Evolutionary conservation across 108 stramenopile species (phyloP).

Genomic region (Skeletonema tropicum): DNA sequence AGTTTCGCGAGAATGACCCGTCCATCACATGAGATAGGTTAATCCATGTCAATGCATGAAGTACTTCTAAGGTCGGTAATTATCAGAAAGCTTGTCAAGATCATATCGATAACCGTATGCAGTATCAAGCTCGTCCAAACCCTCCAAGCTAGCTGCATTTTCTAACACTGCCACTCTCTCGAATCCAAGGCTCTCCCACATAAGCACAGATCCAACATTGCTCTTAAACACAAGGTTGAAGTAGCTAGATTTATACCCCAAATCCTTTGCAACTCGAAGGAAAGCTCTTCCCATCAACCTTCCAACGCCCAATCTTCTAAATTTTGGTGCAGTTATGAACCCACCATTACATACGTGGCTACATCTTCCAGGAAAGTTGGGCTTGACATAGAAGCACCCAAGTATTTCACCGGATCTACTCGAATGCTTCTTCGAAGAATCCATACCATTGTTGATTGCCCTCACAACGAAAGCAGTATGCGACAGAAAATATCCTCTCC

Average conservation of each 20-base stretch:
- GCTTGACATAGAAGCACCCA: slow-evolving; percentile 70
- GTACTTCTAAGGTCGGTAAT: slow-evolving; percentile 26
- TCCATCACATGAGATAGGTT: neutral
- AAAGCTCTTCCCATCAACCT: slow-evolving; percentile 62
- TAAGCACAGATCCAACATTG: slow-evolving; percentile 43
- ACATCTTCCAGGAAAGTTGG: slow-evolving; percentile 68
- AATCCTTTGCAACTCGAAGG: slow-evolving; percentile 47
- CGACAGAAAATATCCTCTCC: slow-evolving; percentile 55
- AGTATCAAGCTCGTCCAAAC: slow-evolving; percentile 56
- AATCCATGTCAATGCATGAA: neutral
- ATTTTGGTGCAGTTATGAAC: slow-evolving; percentile 54
- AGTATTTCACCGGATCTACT: slow-evolving; percentile 41
- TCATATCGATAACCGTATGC: slow-evolving; percentile 65
- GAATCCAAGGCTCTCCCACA: slow-evolving; percentile 69
- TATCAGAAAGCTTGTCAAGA: slow-evolving; percentile 51
- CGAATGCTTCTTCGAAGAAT: slow-evolving; percentile 27
- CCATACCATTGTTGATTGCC: slow-evolving; percentile 46
- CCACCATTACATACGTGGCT: slow-evolving; percentile 65
- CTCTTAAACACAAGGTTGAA: slow-evolving; percentile 69
- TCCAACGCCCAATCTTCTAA: slow-evolving; percentile 55
- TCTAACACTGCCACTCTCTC: slow-evolving; percentile 56
- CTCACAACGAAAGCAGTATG: slow-evolving; percentile 63
- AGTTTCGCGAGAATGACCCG: neutral
- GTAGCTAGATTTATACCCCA: slow-evolving; percentile 63
- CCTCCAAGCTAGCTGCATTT: slow-evolving; percentile 63